Conservation (phyloP, 768 basidiomycete genomes). For the Russula emetica region DNA sequence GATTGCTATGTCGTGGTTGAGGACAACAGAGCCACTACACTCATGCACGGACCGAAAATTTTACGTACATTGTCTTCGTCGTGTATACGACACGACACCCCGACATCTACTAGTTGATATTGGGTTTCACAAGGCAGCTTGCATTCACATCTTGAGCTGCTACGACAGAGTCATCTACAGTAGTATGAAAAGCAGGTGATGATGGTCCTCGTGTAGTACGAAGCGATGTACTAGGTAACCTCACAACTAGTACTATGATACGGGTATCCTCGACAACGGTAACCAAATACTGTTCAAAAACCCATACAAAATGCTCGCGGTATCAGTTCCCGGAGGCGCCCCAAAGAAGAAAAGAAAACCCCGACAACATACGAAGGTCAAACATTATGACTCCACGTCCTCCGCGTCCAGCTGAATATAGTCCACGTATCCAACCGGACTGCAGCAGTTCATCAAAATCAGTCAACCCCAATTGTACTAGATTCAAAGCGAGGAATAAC, state of each 20-base stretch:
- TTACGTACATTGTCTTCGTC: slow-evolving; percentile 1
- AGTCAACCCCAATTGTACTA: background rate
- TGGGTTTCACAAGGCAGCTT: background rate
- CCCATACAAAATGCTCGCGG: too few relatives aligned
- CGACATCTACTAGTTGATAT: background rate
- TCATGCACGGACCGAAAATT: background rate
- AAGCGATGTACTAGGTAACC: too few relatives aligned
- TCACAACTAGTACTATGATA: background rate
- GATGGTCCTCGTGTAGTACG: background rate
- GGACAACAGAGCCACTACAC: background rate
- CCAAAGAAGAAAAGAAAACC: background rate
- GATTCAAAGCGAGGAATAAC: background rate
- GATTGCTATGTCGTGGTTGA: slow-evolving; percentile 25
- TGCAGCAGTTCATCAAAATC: background rate
- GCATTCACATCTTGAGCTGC: background rate
- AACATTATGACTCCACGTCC: slow-evolving; percentile 15
- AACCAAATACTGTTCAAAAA: background rate
- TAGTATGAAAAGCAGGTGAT: background rate
- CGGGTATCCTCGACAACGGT: background rate
- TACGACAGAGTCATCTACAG: too few relatives aligned
- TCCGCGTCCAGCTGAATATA: slow-evolving; percentile 28
- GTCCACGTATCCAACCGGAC: slow-evolving; percentile 22
- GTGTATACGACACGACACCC: too few relatives aligned
- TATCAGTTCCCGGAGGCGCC: too few relatives aligned
- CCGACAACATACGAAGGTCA: too few relatives aligned